These are phyloP conservation scores for Pseudogymnoascus sp. DNA, from an alignment of 2,329 filamentous ascomycete species.

Conservation along the genomic window DNA sequence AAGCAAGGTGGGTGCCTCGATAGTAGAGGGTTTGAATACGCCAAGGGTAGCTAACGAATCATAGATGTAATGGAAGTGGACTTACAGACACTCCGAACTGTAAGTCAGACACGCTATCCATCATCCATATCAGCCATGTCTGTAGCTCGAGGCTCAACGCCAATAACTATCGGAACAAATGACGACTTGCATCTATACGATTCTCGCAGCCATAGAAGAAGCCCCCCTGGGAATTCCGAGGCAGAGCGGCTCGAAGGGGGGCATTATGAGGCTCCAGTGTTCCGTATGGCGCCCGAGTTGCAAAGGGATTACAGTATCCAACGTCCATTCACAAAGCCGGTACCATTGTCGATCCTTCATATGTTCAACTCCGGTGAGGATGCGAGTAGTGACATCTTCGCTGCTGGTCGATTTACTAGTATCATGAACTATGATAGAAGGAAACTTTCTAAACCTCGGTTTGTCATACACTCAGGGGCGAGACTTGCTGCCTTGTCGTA, in stretches of 20 bases:
- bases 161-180: slow-evolving; percentile 78
- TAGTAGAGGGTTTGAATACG: not conserved
- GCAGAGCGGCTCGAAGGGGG: slow-evolving; percentile 16
- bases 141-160: slow-evolving; percentile 54
- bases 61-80: slow-evolving; percentile 72
- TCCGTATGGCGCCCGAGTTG: not conserved
- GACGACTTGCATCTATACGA: slow-evolving; percentile 79
- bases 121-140: slow-evolving; percentile 82
- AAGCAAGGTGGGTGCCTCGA: slow-evolving; percentile 49
- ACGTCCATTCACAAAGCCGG: slow-evolving; percentile 26
- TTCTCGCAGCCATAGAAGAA: slow-evolving; percentile 42
- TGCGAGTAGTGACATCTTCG: slow-evolving; percentile 67
- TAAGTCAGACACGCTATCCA: slow-evolving; percentile 66
- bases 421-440: slow-evolving; percentile 86
- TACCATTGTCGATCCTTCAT: slow-evolving; percentile 76
- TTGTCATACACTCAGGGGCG: slow-evolving; percentile 77
- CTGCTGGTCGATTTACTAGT: slow-evolving; percentile 81
- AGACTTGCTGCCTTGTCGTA: slow-evolving; percentile 66
- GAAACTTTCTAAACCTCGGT: slow-evolving; percentile 70
- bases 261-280: not conserved
- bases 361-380: slow-evolving; percentile 47
- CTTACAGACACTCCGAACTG: slow-evolving; percentile 61
- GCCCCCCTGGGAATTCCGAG: slow-evolving; percentile 17
- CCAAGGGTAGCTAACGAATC: slow-evolving; percentile 16
- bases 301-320: not conserved